Evolutionary conservation across 805 yeast genomes (phyloP).

Genomic region (Candida nonsorbophila): DNA sequence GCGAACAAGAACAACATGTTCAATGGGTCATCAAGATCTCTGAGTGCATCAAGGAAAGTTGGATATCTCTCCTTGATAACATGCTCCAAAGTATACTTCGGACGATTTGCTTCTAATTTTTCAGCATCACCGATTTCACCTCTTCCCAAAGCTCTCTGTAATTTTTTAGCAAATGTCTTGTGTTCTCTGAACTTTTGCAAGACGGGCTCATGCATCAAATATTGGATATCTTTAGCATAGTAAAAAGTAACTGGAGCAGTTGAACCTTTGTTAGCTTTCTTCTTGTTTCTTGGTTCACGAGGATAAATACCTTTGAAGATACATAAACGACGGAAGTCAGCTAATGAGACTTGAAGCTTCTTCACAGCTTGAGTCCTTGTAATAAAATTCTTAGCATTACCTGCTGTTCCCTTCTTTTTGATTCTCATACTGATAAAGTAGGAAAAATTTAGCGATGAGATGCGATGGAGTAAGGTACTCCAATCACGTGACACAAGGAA

Average conservation of each 20-base stretch:
- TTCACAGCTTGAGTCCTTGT: slow-evolving; percentile 93
- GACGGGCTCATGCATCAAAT: slow-evolving; percentile 91
- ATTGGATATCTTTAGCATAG: slow-evolving; percentile 90
- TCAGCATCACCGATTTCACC: slow-evolving; percentile 90
- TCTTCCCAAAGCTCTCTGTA: slow-evolving; percentile 83
- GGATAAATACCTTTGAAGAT: slow-evolving; percentile 98
- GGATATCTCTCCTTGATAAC: slow-evolving; percentile 95
- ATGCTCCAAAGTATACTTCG: slow-evolving; percentile 81
- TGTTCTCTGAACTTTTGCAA: slow-evolving; percentile 89
- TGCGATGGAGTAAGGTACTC: too few relatives aligned
- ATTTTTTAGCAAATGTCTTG: slow-evolving; percentile 87
- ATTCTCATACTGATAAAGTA: slow-evolving; percentile 43
- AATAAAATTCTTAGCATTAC: slow-evolving; percentile 87
- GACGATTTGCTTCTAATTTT: slow-evolving; percentile 73
- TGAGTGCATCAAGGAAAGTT: slow-evolving; percentile 81
- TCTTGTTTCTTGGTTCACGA: slow-evolving; percentile 91
- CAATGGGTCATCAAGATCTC: slow-evolving; percentile 93
- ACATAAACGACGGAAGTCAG: slow-evolving; percentile 95
- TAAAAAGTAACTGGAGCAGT: slow-evolving; percentile 94
- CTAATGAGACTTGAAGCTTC: slow-evolving; percentile 86
- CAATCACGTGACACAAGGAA: too few relatives aligned
- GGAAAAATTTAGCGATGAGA: slow-evolving; percentile 7
- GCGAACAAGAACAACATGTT: slow-evolving; percentile 93
- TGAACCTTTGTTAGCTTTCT: slow-evolving; percentile 97
- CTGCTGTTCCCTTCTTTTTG: slow-evolving; percentile 77